A percentile compares a stretch with the other conserved stretches of the same genome.
phyloP scores from a whole-genome alignment of 2,329 filamentous ascomycete genomes.

The Scleromitrula shiraiana region DNA sequence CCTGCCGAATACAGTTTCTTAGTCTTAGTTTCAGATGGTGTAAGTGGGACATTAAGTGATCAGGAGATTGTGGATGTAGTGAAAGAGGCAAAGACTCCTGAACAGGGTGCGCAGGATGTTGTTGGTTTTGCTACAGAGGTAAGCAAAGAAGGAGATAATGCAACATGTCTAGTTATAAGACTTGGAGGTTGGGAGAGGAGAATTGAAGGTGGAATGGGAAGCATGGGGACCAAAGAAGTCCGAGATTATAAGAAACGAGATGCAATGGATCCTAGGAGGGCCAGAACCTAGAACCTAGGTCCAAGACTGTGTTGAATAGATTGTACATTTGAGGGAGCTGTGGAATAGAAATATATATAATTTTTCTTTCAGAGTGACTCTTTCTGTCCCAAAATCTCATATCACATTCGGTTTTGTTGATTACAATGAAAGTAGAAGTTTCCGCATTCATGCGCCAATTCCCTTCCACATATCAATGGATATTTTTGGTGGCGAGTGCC shows the following conservation, averaged over 20 bases:
- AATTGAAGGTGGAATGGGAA: slow-evolving; percentile 78
- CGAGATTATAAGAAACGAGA: slow-evolving; percentile 75
- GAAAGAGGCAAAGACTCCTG: slow-evolving; percentile 87
- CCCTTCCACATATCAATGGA: too few relatives aligned
- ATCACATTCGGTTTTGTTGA: too few relatives aligned
- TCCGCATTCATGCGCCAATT: not conserved
- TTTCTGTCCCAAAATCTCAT: too few relatives aligned
- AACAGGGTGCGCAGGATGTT: slow-evolving; percentile 70
- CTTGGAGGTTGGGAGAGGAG: slow-evolving; percentile 64
- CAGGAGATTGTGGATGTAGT: slow-evolving; percentile 95
- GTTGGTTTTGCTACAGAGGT: slow-evolving; percentile 88
- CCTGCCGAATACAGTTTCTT: slow-evolving; percentile 86
- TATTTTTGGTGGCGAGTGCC: too few relatives aligned
- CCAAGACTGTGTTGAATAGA: too few relatives aligned
- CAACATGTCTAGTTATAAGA: slow-evolving; percentile 58
- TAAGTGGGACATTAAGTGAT: slow-evolving; percentile 77
- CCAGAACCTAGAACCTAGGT: slow-evolving; percentile 29
- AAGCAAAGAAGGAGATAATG: slow-evolving; percentile 50
- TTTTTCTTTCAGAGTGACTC: too few relatives aligned
- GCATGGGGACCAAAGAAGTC: slow-evolving; percentile 85
- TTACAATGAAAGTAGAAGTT: not conserved
- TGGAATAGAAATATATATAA: not conserved
- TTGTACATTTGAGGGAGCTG: not conserved
- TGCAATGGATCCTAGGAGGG: slow-evolving; percentile 70
- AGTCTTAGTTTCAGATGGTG: slow-evolving; percentile 80